Base-by-base conservation (phyloP, 2,329 filamentous ascomycete genomes). In the Venturia carpophila region DNA sequence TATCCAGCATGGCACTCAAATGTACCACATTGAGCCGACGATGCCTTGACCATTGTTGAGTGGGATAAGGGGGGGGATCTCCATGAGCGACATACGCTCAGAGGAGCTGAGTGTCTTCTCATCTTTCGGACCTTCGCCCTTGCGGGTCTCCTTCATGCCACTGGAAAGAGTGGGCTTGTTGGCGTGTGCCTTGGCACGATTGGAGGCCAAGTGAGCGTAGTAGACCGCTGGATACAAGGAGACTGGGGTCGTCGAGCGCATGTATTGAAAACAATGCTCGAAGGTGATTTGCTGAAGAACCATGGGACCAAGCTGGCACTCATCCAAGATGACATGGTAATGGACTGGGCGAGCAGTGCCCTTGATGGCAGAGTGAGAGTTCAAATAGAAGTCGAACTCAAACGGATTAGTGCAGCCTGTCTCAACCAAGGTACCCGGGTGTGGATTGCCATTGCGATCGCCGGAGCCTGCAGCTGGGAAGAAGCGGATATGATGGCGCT, bases 181-280 rank as follows among this genome's bases (percentile, higher is more conserved):
- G 71, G 93, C 87, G 69, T 99, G 94, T 3, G 86, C 80, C 64
- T 87, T 86, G 24, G 90, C 91, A 62, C 94, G 90, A 66, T 86
- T 85, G 10, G 91, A 88, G 42, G 92, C 92, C 68, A 99, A 77
- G 76, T 99, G 94, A 0, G 95, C 92, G 70, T 99, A 99, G 81
- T 99, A 99, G 0, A 97, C 88, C 0, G 94, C 92, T 0, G 94
- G 94, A 69, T 84, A 90, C 0, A 94, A 77, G 0, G 92, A 97
- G 0, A 99, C 92, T 0, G 94, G 91, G 0, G 93, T 97, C 0
- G 92, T 97, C 0, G 92, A 94, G 19, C 94, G 86, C 65, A 89
- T 87, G 72, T 96, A 99, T 65, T 96, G 91, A 75, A 96, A 99
- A 56, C 89, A 96, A 68, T 97, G 92, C 69, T 96, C 89, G 71